Evolutionary conservation across 108 stramenopile species (phyloP).

Genomic region (Cyclotella choctawhatcheeana): DNA sequence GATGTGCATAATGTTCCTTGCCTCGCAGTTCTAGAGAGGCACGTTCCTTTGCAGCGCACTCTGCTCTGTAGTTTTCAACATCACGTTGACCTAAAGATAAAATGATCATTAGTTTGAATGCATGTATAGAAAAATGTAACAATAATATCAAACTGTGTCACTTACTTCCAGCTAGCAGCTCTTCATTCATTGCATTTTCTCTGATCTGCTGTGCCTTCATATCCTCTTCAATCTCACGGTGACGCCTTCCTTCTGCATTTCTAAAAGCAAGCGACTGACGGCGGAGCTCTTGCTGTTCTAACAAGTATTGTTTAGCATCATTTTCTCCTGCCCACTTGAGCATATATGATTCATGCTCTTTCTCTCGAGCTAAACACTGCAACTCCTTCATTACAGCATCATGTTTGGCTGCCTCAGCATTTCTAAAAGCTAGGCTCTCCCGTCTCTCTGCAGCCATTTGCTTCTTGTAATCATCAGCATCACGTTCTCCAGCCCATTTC

Average conservation of each 20-base stretch:
- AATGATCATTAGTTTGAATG: neutral
- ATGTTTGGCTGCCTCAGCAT: conserved; percentile 61
- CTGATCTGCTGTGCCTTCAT: conserved; percentile 42
- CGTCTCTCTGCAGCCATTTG: conserved; percentile 32
- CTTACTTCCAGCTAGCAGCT: conserved; percentile 69
- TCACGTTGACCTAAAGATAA: conserved; percentile 63
- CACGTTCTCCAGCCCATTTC: conserved; percentile 69
- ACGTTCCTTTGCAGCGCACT: conserved; percentile 69
- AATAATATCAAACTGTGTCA: conserved; percentile 14
- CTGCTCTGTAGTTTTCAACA: conserved; percentile 70
- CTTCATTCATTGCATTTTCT: conserved; percentile 56
- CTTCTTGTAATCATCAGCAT: conserved; percentile 63
- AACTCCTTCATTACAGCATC: conserved; percentile 80
- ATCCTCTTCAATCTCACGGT: conserved; percentile 74
- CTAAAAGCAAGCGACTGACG: conserved; percentile 71
- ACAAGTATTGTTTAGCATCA: conserved; percentile 73
- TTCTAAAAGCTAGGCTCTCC: conserved; percentile 32
- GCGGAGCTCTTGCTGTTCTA: conserved; percentile 63
- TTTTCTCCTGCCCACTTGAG: conserved; percentile 82
- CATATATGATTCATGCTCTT: conserved; percentile 80
- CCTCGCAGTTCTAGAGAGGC: conserved; percentile 69
- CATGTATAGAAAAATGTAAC: conserved; percentile 5
- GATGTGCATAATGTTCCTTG: conserved; percentile 61
- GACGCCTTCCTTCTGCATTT: conserved; percentile 58
- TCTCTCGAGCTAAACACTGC: conserved; percentile 58